phyloP scores from a whole-genome alignment of 371 early-diverging fungal genomes.

The Mortierella sp. region DNA sequence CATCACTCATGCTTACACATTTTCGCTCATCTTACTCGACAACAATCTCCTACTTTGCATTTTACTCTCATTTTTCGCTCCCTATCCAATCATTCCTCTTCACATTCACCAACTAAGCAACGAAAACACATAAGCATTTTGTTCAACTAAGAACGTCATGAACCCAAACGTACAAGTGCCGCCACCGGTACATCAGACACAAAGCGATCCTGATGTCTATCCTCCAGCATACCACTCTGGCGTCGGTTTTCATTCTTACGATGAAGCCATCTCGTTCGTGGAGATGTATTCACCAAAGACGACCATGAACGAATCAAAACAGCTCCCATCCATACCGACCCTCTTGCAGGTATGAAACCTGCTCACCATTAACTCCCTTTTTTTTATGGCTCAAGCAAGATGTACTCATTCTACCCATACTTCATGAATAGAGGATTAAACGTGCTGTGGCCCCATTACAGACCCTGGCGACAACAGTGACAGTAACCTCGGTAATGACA shows the following conservation, averaged over 20 bases:
- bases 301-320: constrained; percentile 13
- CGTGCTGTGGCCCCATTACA: constrained; percentile 21
- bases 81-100: neutral
- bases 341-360: constrained; percentile 15
- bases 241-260: constrained; percentile 22
- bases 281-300: constrained; percentile 29
- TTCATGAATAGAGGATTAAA: constrained; percentile 17
- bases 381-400: neutral
- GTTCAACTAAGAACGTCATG: neutral
- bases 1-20: neutral
- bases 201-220: neutral
- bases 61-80: neutral
- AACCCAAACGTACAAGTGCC: neutral
- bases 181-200: neutral
- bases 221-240: neutral
- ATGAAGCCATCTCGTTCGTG: constrained; percentile 34
- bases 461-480: constrained; percentile 23
- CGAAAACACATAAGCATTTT: neutral
- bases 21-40: neutral
- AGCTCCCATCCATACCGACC: neutral
- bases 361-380: neutral
- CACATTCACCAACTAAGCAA: neutral
- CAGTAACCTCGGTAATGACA: constrained; percentile 29
- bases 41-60: neutral
- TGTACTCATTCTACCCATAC: neutral